These are phyloP conservation scores for Magnaporthiopsis incrustans DNA, from an alignment of 2,329 filamentous ascomycete genomes.

Conservation along the genomic window DNA sequence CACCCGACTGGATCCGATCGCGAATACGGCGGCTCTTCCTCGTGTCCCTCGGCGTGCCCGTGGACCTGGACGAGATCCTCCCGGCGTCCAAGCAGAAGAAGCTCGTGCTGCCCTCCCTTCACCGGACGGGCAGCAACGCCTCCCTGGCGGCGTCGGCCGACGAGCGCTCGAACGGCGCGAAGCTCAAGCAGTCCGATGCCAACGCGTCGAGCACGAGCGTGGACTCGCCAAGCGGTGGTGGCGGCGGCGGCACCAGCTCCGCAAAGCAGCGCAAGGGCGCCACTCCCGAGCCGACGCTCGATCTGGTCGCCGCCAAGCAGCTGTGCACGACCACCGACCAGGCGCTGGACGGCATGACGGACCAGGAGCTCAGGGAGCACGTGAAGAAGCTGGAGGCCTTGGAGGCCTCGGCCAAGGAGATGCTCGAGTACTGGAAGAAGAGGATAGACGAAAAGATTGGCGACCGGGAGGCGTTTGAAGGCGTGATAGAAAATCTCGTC, in stretches of 20 bases:
- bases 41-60: constrained; percentile 88
- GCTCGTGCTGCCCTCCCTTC: constrained; percentile 79
- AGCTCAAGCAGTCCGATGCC: constrained; percentile 32
- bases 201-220: constrained; percentile 52
- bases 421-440: constrained; percentile 84
- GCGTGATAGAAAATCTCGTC: constrained; percentile 93
- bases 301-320: constrained; percentile 69
- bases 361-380: constrained; percentile 67
- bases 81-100: constrained; percentile 98
- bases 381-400: constrained; percentile 60
- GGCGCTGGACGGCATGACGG: constrained; percentile 70
- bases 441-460: constrained; percentile 77
- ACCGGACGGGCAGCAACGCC: constrained; percentile 35
- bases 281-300: constrained; percentile 64
- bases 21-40: constrained; percentile 91
- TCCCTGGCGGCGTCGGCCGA: constrained; percentile 50
- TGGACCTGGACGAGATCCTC: constrained; percentile 94
- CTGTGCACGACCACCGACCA: constrained; percentile 79
- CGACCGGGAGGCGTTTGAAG: constrained; percentile 90
- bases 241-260: constrained; percentile 10
- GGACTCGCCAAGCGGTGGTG: constrained; percentile 40
- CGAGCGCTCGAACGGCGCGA: constrained; percentile 31
- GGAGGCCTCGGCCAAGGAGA: constrained; percentile 63
- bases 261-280: constrained; percentile 46
- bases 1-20: constrained; percentile 95